These are phyloP conservation scores for Lagerstroemia speciosa DNA, from an alignment of 345 rosid genomes.

Conservation along the genomic window DNA sequence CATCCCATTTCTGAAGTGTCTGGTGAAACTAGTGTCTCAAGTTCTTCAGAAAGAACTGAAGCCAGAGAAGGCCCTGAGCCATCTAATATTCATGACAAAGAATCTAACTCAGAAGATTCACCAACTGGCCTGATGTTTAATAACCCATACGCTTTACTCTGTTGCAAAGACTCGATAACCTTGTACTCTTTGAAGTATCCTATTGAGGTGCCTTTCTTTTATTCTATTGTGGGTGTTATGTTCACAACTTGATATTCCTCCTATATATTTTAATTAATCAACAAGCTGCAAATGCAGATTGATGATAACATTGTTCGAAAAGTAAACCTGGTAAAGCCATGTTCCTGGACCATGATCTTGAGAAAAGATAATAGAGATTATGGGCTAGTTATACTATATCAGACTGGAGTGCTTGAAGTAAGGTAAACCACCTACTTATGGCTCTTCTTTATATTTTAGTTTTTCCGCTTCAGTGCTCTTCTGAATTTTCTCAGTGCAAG, in stretches of 20 bases:
- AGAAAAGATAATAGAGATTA: conserved; percentile 36
- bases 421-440: conserved; percentile 26
- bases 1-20: conserved; percentile 12
- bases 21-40: conserved; percentile 11
- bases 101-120: conserved; percentile 17
- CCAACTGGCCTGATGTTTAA: conserved; percentile 12
- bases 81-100: conserved; percentile 10
- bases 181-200: conserved; percentile 42
- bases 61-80: not conserved
- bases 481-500: not conserved
- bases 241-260: not conserved
- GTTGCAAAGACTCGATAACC: conserved; percentile 52
- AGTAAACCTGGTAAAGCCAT: conserved; percentile 46
- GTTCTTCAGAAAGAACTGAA: not conserved
- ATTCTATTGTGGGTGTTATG: not conserved
- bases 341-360: conserved; percentile 67
- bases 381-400: conserved; percentile 53
- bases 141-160: conserved; percentile 35
- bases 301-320: conserved; percentile 28
- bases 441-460: not conserved
- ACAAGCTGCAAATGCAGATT: conserved; percentile 36
- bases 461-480: not conserved
- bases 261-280: conserved; percentile 9
- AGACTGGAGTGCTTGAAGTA: conserved; percentile 66
- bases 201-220: conserved; percentile 47